phyloP scores from a whole-genome alignment of 73 alveolate genomes.

The Symbiodinium pilosum region DNA sequence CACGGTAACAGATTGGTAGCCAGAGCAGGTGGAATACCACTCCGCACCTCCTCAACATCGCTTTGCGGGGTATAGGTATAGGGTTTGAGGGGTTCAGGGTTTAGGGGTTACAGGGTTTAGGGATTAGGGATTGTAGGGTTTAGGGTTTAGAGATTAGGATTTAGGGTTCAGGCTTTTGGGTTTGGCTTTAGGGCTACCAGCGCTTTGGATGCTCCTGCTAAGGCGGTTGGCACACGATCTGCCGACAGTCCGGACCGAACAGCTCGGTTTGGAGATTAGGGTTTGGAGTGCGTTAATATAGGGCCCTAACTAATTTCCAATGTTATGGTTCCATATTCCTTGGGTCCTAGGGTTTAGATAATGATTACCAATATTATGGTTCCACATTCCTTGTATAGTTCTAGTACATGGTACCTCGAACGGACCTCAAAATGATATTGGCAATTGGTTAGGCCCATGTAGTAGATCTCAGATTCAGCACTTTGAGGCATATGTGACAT shows the following conservation, averaged over 20 bases:
- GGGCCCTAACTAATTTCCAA: too few species aligned
- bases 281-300: background rate
- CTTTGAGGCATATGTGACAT: too few species aligned
- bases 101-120: background rate
- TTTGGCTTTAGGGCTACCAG: background rate
- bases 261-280: background rate
- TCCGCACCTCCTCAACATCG: too few species aligned
- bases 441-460: too few species aligned
- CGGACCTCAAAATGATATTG: too few species aligned
- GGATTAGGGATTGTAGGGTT: background rate
- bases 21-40: too few species aligned
- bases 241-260: background rate
- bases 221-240: background rate
- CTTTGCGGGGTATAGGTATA: too few species aligned
- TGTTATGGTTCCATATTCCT: background rate
- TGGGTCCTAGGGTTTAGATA: background rate
- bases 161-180: too few species aligned
- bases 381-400: too few species aligned
- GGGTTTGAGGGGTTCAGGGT: background rate
- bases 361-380: background rate
- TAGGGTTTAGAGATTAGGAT: background rate
- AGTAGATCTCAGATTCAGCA: too few species aligned
- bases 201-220: background rate
- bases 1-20: too few species aligned
- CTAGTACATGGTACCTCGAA: too few species aligned